Conservation (phyloP, 2,329 filamentous ascomycete genomes). For the Cryphonectria naterciae region DNA sequence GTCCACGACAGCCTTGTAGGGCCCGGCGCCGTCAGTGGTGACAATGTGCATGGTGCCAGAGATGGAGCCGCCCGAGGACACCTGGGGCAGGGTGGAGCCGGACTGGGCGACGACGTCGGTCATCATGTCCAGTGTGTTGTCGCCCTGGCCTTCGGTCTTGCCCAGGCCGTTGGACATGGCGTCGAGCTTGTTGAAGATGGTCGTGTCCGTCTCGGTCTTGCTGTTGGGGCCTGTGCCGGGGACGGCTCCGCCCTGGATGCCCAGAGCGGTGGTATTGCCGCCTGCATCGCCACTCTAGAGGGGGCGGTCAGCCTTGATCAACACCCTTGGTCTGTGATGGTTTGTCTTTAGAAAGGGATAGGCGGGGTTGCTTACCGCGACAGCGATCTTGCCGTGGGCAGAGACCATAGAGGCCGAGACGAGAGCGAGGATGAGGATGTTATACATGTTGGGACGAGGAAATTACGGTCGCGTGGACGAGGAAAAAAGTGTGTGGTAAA, state of each 20-base stretch:
- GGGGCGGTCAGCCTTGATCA: constrained; percentile 29
- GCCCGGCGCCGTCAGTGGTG: constrained; percentile 34
- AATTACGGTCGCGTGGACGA: background rate
- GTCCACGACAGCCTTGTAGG: constrained; percentile 30
- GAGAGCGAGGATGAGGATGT: constrained; percentile 26
- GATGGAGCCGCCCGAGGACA: constrained; percentile 30
- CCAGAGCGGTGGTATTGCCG: constrained; percentile 44
- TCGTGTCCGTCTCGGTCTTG: constrained; percentile 48
- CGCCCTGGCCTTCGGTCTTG: constrained; percentile 40
- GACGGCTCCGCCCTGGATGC: constrained; percentile 39
- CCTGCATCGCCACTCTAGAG: constrained; percentile 37
- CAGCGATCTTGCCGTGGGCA: constrained; percentile 30
- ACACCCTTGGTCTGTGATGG: constrained; percentile 28
- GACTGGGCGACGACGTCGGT: constrained; percentile 32
- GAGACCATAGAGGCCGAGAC: constrained; percentile 18
- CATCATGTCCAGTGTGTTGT: constrained; percentile 43
- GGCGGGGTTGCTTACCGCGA: constrained; percentile 21
- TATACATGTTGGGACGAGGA: constrained; percentile 21
- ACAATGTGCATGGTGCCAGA: constrained; percentile 34
- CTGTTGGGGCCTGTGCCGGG: constrained; percentile 30
- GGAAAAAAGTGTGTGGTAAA: no score
- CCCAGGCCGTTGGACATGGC: constrained; percentile 46
- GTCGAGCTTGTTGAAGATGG: constrained; percentile 43
- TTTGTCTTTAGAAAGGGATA: background rate
- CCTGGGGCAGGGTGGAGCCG: constrained; percentile 36